Evolutionary conservation across 177 flowering plant species (phyloP).

Genomic region (Vitis hybrid): DNA sequence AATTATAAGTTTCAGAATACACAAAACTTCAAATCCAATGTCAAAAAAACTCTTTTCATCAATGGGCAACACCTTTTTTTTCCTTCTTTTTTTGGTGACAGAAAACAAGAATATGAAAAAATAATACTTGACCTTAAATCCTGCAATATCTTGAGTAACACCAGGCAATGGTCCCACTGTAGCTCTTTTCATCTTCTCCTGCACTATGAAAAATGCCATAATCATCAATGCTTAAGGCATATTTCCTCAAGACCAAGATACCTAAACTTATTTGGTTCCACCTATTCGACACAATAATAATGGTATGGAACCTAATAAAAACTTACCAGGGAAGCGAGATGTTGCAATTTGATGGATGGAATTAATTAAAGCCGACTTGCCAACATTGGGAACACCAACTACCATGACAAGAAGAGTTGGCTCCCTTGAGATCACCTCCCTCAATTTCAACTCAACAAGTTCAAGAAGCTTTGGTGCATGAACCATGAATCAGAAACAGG

Average conservation of each 20-base stretch:
- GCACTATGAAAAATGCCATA: slow-evolving; percentile 54
- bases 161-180: slow-evolving; percentile 96
- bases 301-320: background rate
- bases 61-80: too few relatives aligned
- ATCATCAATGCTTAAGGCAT: slow-evolving; percentile 13
- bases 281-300: background rate
- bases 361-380: slow-evolving; percentile 92
- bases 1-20: too few relatives aligned
- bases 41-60: too few relatives aligned
- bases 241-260: background rate
- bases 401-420: slow-evolving; percentile 97
- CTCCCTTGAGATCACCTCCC: slow-evolving; percentile 77
- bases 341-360: slow-evolving; percentile 81
- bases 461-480: slow-evolving; percentile 63
- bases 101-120: background rate
- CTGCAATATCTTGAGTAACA: slow-evolving; percentile 97
- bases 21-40: too few relatives aligned
- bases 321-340: slow-evolving; percentile 75
- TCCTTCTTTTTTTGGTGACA: too few relatives aligned
- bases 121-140: slow-evolving; percentile 67
- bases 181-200: slow-evolving; percentile 81
- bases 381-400: slow-evolving; percentile 97
- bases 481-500: slow-evolving; percentile 19
- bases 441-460: slow-evolving; percentile 79
- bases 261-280: background rate